Base-by-base conservation (phyloP, 2,329 filamentous ascomycete genomes). In the Epichloe bromicola region DNA sequence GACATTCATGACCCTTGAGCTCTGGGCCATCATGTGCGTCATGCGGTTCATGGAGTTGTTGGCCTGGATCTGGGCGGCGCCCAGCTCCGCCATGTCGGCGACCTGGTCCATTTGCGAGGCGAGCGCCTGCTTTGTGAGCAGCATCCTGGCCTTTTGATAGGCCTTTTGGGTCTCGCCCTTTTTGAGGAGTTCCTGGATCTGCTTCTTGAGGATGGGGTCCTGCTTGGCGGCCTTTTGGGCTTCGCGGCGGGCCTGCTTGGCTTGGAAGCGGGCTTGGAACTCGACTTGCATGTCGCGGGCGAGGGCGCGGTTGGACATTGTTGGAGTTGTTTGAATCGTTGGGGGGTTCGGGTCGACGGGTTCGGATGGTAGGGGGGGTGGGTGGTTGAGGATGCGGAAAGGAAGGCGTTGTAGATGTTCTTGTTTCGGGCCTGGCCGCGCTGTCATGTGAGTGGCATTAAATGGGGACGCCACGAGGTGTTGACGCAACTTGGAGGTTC, bases 1-100 rank as follows among this genome's bases (percentile, higher is more conserved):
- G 7, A 73, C 70, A 54, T 68, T 73, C 78, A 81, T 80, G 10
- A 76, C 79, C 46, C 72, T 69, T 37, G 75, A 78, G 4, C 75
- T 79, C 64, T 77, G 74, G 23, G 73, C 73, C 76, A 81, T 80
- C 76, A 80, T 80, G 60, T 74, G 66, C 52, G 78, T 80, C 78
- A 81, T 81, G 57, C 77, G 74, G 67, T 81, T 81, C 77, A 81
- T 80, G 51, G 76, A 70, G 57, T 80, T 81, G 67, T 81, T 81
- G 61, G 78, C 77, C 67, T 81, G 76, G 64, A 82, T 80, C 70
- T 81, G 78, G 3, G 76, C 74, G 45, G 75, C 73, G 30, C 72
- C 76, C 30, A 80, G 69, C 65, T 81, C 78, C 26, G 78, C 77
- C 76, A 80, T 79, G 66, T 82, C 78, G 64, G 78, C 78, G 62